A percentile compares a stretch with the other conserved stretches of the same genome.
phyloP scores from a whole-genome alignment of 805 yeast species.

The Schwanniomyces yamadae region DNA sequence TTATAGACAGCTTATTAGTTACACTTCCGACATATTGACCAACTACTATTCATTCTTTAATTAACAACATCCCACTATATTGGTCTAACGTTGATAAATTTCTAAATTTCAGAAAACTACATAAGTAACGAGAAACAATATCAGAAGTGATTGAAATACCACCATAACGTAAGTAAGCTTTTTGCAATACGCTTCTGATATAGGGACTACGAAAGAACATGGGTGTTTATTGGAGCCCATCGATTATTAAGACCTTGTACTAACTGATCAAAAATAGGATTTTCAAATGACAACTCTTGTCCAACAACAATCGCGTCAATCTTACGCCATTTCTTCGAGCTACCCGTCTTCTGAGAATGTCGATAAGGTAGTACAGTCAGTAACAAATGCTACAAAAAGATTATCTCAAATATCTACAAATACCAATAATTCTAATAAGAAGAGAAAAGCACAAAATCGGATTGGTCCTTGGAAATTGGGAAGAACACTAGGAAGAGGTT shows the following conservation, averaged over 20 bases:
- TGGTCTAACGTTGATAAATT: no score
- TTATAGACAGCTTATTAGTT: no score
- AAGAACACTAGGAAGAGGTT: conserved; percentile 92
- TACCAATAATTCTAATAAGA: conserved; percentile 41
- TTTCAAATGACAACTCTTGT: conserved; percentile 22
- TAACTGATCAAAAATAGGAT: background rate
- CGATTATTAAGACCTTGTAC: background rate
- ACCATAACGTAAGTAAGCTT: no score
- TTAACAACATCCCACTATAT: no score
- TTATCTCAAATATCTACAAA: conserved; percentile 49
- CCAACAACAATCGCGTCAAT: conserved; percentile 21
- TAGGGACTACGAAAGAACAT: no score
- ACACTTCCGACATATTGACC: conserved; percentile 3
- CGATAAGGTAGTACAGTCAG: conserved; percentile 45
- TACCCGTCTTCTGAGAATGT: conserved; percentile 23
- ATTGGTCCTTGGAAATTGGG: conserved; percentile 98
- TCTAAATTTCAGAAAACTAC: no score
- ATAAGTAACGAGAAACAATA: no score
- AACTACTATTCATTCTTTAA: conserved; percentile 9
- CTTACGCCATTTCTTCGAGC: conserved; percentile 13
- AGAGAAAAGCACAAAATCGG: conserved; percentile 48
- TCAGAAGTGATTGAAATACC: no score
- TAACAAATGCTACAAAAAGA: conserved; percentile 47
- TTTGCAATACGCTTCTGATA: no score
- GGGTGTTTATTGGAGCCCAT: background rate